Evolutionary conservation across 2,329 filamentous ascomycete species (phyloP), one percentile per base, ranked within the genome.

Genomic region (Cladorrhinum sp.): DNA sequence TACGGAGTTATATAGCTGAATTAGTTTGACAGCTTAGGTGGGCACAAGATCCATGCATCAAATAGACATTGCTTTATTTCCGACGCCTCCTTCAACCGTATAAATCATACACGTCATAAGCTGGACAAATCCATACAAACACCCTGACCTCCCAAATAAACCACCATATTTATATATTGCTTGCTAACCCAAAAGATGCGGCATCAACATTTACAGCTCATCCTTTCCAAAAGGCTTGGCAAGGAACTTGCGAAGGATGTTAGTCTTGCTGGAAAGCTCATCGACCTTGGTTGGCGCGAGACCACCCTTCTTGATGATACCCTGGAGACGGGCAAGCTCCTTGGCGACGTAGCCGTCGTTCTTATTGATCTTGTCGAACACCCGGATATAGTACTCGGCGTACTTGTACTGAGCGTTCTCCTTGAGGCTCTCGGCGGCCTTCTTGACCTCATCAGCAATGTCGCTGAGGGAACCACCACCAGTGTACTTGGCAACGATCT

Each of bases 331-430:
- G 63, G 86, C 82, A 65, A 93, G 80, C 82, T 98, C 94, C 86
- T 96, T 98, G 73, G 85, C 79, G 54, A 87, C 91, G 72, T 91
- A 97, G 57, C 81, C 88, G 64, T 89, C 82, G 78, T 89, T 96
- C 75, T 88, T 82, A 73, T 80, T 82, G 65, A 95, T 79, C 86
- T 97, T 98, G 74, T 91, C 86, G 63, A 95, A 89, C 58, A 96
- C 92, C 74, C 91, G 91, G 74, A 95, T 82, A 76, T 99, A 98
- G 85, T 99, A 99, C 77, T 93, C 84, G 52, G 91, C 91, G 73
- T 94, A 96, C 80, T 91, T 91, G 75, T 88, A 76, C 75, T 86
- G 79, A 12, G 78, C 79, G 64, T 79, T 74, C 57, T 84, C 87
- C 77, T 88, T 85, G 57, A 95, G 74, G 56, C 77, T 79, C 68